Evolutionary conservation across 768 basidiomycete species (phyloP).

Genomic region (Tephrocybe sp.): DNA sequence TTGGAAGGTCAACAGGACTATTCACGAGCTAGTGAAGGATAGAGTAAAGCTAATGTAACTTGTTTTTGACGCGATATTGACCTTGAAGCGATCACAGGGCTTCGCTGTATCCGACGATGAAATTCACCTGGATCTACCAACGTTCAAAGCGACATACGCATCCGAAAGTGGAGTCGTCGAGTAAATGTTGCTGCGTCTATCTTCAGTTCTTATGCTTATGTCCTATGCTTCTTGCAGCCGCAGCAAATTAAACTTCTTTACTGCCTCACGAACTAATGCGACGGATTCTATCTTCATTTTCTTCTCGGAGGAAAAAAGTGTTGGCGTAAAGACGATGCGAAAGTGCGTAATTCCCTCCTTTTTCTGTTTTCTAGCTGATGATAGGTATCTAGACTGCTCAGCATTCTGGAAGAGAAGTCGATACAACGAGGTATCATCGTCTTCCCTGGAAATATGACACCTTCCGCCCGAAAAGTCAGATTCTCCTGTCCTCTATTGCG

Average conservation of each 20-base stretch:
- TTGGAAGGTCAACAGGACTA: slow-evolving; percentile 95
- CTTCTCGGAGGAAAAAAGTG: slow-evolving; percentile 94
- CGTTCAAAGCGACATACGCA: slow-evolving; percentile 75
- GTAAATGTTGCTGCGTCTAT: slow-evolving; percentile 51
- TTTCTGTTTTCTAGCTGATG: slow-evolving; percentile 5
- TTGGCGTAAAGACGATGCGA: slow-evolving; percentile 97
- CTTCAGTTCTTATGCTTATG: slow-evolving; percentile 5
- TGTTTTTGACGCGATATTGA: slow-evolving; percentile 23
- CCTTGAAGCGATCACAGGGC: slow-evolving; percentile 53
- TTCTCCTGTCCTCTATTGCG: slow-evolving; percentile 5
- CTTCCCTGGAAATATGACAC: slow-evolving; percentile 95
- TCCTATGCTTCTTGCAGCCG: slow-evolving; percentile 54
- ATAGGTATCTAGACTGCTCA: slow-evolving; percentile 63
- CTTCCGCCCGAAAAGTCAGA: slow-evolving; percentile 89
- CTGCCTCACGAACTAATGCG: slow-evolving; percentile 64
- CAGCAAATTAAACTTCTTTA: slow-evolving; percentile 87
- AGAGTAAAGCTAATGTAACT: slow-evolving; percentile 56
- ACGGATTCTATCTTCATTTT: slow-evolving; percentile 88
- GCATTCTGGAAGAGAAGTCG: slow-evolving; percentile 87
- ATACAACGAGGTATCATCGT: slow-evolving; percentile 93
- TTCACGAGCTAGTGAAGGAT: slow-evolving; percentile 95
- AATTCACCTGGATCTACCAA: slow-evolving; percentile 81
- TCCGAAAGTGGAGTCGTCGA: slow-evolving; percentile 77
- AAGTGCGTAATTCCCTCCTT: slow-evolving; percentile 57
- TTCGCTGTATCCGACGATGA: slow-evolving; percentile 95